A percentile compares a stretch with the other conserved stretches of the same genome.
Conservation (phyloP, 805 yeast species). For the Ogataea siamensis region DNA sequence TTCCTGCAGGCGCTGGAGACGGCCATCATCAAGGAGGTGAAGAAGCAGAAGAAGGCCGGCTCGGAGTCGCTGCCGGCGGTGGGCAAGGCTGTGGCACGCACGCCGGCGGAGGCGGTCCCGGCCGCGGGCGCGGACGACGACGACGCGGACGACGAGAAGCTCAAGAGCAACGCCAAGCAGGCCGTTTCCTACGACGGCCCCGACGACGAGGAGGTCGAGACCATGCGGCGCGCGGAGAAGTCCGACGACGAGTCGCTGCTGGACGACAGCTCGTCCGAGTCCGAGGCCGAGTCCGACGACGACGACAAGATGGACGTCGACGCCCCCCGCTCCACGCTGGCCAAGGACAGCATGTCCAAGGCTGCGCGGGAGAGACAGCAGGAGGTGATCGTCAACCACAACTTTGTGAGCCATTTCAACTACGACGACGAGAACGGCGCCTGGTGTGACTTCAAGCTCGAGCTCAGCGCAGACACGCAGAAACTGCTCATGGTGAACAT, state of each 20-base stretch:
- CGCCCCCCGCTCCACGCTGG: constrained; percentile 10
- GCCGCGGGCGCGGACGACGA: constrained; percentile 49
- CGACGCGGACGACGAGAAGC: constrained; percentile 63
- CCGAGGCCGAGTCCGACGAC: constrained; percentile 41
- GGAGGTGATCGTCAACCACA: constrained; percentile 71
- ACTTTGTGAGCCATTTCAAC: constrained; percentile 73
- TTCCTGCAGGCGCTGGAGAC: constrained; percentile 72
- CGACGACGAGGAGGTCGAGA: constrained; percentile 91
- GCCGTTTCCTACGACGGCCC: constrained; percentile 92
- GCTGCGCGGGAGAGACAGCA: constrained; percentile 81
- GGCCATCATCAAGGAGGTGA: constrained; percentile 75
- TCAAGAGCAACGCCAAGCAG: constrained; percentile 67
- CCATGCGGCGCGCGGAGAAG: constrained; percentile 79
- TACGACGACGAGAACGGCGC: constrained; percentile 86
- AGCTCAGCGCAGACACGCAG: constrained; percentile 80
- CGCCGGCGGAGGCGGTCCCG: constrained; percentile 44
- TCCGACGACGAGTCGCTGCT: constrained; percentile 62
- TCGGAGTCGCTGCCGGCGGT: constrained; percentile 56
- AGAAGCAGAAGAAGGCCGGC: constrained; percentile 63
- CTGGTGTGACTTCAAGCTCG: constrained; percentile 91
- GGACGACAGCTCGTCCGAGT: constrained; percentile 37
- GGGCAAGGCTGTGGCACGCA: constrained; percentile 68
- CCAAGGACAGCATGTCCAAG: constrained; percentile 43
- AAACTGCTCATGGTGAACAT: constrained; percentile 96
- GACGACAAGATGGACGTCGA: constrained; percentile 31